Conservation (phyloP, 495 filamentous ascomycete genomes). For the Tuber microsphaerosporum region DNA sequence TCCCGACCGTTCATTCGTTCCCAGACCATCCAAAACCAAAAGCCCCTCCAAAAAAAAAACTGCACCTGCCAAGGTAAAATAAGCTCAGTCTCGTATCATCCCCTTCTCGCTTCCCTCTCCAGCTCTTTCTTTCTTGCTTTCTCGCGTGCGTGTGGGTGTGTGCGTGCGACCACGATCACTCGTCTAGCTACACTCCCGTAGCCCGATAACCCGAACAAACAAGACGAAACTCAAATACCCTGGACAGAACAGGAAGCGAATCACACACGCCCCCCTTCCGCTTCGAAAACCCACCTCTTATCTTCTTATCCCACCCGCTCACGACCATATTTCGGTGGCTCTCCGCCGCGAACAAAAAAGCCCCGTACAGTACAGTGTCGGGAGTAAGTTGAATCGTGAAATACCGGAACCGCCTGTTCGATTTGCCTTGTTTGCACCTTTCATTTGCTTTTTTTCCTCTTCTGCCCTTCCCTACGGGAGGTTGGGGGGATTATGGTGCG, state of each 20-base stretch:
- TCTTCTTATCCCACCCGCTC: not conserved
- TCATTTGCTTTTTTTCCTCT: not conserved
- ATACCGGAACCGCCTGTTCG: not conserved
- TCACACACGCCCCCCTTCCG: not conserved
- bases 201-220: not conserved
- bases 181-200: not conserved
- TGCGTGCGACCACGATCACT: slow-evolving; percentile 5
- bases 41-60: not conserved
- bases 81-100: not conserved
- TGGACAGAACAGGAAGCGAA: not conserved
- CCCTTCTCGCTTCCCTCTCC: not conserved
- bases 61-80: not conserved
- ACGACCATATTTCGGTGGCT: not conserved
- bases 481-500: not conserved
- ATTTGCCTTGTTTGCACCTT: not conserved
- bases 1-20: not conserved
- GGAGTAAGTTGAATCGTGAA: not conserved
- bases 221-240: not conserved
- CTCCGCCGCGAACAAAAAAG: not conserved
- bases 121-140: not conserved
- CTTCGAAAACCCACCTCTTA: not conserved
- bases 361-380: not conserved
- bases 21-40: not conserved
- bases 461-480: not conserved
- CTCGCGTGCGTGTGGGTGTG: not conserved